These are phyloP conservation scores for Chaetomium olivaceum DNA, from an alignment of 2,329 filamentous ascomycete genomes.

Conservation along the genomic window DNA sequence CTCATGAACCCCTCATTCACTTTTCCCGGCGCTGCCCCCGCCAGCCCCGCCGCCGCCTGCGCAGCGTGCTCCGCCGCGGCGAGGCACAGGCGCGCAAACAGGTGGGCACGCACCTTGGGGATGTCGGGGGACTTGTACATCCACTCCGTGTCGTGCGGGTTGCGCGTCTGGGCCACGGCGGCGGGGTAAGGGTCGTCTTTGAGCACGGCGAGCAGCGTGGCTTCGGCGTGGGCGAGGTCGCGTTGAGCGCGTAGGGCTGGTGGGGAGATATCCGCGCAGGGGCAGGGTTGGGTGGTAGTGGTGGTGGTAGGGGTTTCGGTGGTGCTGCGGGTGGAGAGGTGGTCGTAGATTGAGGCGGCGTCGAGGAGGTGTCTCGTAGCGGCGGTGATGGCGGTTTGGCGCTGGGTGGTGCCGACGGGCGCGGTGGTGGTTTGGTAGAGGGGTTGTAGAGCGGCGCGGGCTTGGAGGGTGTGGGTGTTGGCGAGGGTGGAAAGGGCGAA, in stretches of 20 bases:
- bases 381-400: conserved; percentile 67
- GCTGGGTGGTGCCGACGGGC: conserved; percentile 63
- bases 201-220: conserved; percentile 82
- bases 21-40: conserved; percentile 36
- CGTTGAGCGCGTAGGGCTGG: conserved; percentile 57
- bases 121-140: conserved; percentile 92
- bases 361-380: conserved; percentile 78
- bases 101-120: conserved; percentile 81
- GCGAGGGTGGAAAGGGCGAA: conserved; percentile 78
- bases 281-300: conserved; percentile 38
- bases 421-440: conserved; percentile 67
- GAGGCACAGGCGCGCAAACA: conserved; percentile 85
- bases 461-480: conserved; percentile 70
- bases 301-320: conserved; percentile 29
- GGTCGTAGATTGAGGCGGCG: conserved; percentile 75
- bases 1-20: conserved; percentile 66
- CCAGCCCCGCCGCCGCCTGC: conserved; percentile 58
- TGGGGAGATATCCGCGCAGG: conserved; percentile 55
- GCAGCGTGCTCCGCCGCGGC: conserved; percentile 85
- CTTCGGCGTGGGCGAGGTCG: conserved; percentile 77
- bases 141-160: conserved; percentile 86
- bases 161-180: conserved; percentile 76
- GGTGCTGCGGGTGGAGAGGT: conserved; percentile 59
- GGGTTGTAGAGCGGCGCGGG: conserved; percentile 69
- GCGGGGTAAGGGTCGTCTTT: conserved; percentile 95